A percentile compares a stretch with the other conserved stretches of the same genome.
phyloP scores from a whole-genome alignment of 176 grass and related monocot species.

The Sorghum bicolor region DNA sequence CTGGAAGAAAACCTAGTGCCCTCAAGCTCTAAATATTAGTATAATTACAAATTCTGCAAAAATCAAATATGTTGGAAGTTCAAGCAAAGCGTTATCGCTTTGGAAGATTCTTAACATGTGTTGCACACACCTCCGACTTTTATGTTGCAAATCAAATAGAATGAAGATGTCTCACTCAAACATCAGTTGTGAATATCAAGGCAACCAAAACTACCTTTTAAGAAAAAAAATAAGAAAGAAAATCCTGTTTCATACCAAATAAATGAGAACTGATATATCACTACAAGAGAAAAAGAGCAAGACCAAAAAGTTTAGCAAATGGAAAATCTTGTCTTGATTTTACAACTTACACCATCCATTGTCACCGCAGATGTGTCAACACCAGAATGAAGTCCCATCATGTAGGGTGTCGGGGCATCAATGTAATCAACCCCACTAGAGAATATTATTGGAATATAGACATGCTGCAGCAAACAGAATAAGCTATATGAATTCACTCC shows the following conservation, averaged over 20 bases:
- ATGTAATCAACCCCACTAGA: constrained; percentile 99
- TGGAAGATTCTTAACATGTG: not conserved
- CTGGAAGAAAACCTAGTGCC: not conserved
- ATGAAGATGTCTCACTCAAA: constrained; percentile 19
- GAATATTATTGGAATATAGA: constrained; percentile 98
- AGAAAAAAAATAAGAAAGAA: not conserved
- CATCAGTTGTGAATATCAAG: not conserved
- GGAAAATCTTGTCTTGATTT: constrained; percentile 31
- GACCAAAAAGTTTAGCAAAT: constrained; percentile 2
- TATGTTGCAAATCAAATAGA: constrained; percentile 29
- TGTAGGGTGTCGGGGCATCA: constrained; percentile 97
- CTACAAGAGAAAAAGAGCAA: constrained; percentile 18
- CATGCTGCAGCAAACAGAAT: constrained; percentile 74
- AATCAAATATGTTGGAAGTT: constrained; percentile 5
- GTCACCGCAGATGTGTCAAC: constrained; percentile 88
- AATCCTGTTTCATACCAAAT: not conserved
- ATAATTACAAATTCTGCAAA: not conserved
- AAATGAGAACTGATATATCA: constrained; percentile 4
- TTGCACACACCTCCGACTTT: not conserved
- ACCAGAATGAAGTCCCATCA: constrained; percentile 99
- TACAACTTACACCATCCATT: constrained; percentile 98
- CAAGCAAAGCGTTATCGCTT: constrained; percentile 20
- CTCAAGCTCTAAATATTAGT: constrained; percentile 19
- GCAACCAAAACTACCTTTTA: constrained; percentile 10
- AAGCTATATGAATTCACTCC: constrained; percentile 14